Base-by-base conservation (phyloP, 2,329 filamentous ascomycete genomes). In the Colletotrichum lini region DNA sequence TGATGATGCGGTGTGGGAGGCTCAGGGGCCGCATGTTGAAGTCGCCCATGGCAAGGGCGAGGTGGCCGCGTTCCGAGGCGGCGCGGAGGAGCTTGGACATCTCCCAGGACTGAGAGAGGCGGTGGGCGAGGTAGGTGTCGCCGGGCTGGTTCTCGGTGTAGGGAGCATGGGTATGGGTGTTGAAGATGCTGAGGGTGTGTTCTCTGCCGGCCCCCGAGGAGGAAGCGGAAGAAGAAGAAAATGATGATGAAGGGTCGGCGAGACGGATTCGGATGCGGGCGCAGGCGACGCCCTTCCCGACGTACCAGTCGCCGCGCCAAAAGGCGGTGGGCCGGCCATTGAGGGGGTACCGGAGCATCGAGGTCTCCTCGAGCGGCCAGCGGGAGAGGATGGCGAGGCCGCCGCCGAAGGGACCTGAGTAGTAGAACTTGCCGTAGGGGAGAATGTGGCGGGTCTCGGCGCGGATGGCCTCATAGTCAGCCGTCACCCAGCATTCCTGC, bases 11-110 rank as follows among this genome's bases (percentile, higher is more conserved):
- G 83, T 98, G 94, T 42, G 93, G 92, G 73, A 98, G 89, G 35
- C 94, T 97, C 50, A 92, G 82, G 0, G 96, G 96, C n/a, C 94
- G 85, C 93, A 98, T 97, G 83, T 98, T 98, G 84, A 98, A 98
- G 84, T 98, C 96, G 35, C 96, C 96, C 65, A 98, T 84, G 7
- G 92, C 95, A 53, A 98, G 85, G 62, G 95, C 95, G 40, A 98
- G 86, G 79, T 96, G 93, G 8, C 95, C 94, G 16, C 92, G 87
- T 75, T 95, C 93, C 1, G 91, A 89, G 54, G 96, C 95, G 69
- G 90, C 93, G 59, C 94, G 91, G 84, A 98, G 92, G 54, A 98
- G 87, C 81, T 97, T 98, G 64, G 95, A 89, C 69, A 98, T 93
- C 80, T 98, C 93, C 96, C 96, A 99, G 60, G 95, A 93, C 83